These are phyloP conservation scores for Dioscorea cayenensis DNA, from an alignment of 116 monocot genomes.

Conservation along the genomic window DNA sequence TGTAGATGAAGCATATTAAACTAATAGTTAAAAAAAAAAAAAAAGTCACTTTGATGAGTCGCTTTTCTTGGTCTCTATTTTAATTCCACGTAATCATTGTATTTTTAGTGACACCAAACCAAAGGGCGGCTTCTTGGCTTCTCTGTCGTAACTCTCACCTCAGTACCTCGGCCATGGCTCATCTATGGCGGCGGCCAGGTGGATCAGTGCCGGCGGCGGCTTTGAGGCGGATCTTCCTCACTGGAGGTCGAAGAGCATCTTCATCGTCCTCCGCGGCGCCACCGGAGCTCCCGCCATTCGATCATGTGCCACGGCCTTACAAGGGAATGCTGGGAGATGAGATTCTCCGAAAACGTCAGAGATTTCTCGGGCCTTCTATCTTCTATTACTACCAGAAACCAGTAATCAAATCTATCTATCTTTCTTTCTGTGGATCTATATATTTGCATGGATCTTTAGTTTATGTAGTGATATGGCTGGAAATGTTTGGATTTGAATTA, in stretches of 20 bases:
- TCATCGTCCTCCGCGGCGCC: conserved; percentile 14
- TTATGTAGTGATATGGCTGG: no score
- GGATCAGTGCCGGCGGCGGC: conserved; percentile 18
- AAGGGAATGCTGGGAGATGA: conserved; percentile 53
- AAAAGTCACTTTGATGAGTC: no score
- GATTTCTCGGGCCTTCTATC: conserved; percentile 77
- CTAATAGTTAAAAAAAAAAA: no score
- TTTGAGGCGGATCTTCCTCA: conserved; percentile 6
- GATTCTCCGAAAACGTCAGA: conserved; percentile 67
- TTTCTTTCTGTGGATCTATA: neutral
- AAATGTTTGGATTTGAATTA: no score
- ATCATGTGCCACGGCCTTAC: conserved; percentile 75
- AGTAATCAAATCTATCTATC: conserved; percentile 17
- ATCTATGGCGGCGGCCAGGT: conserved; percentile 19
- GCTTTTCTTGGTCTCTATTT: no score
- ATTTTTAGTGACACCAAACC: no score
- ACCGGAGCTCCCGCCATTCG: conserved; percentile 71
- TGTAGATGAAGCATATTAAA: no score
- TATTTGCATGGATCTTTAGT: neutral
- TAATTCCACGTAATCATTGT: no score
- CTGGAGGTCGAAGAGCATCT: conserved; percentile 5
- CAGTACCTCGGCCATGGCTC: neutral
- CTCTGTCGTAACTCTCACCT: neutral
- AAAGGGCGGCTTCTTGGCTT: no score
- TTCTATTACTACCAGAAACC: conserved; percentile 95